These are phyloP conservation scores for Thielaviopsis musarum DNA, from an alignment of 2,329 filamentous ascomycete genomes.

Conservation along the genomic window DNA sequence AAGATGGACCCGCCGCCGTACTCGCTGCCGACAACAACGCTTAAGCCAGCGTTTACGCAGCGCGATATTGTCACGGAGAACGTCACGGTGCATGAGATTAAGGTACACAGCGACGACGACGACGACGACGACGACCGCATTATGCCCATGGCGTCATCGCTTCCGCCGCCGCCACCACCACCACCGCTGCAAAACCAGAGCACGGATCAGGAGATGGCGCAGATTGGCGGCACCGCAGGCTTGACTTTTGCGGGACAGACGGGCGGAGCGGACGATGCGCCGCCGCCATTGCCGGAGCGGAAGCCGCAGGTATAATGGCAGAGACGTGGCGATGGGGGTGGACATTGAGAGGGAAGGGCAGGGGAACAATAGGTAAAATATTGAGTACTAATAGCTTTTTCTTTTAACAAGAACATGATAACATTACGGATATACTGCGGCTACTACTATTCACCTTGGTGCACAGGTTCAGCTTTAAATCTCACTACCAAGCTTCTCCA, in stretches of 20 bases:
- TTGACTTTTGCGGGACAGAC: background rate
- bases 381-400: background rate
- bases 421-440: background rate
- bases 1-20: background rate
- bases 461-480: conserved; percentile 16
- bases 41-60: background rate
- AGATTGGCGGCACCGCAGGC: background rate
- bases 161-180: background rate
- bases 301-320: background rate
- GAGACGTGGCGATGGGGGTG: background rate
- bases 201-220: background rate
- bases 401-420: background rate
- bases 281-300: conserved; percentile 9
- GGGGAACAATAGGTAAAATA: background rate
- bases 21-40: background rate
- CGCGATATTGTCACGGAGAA: background rate
- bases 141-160: no score
- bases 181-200: background rate
- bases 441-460: background rate
- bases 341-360: background rate
- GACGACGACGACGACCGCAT: no score
- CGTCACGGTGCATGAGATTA: background rate
- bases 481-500: conserved; percentile 46
- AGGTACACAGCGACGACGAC: background rate
- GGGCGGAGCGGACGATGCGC: background rate